Base-by-base conservation (phyloP, 108 stramenopile species). In the Cylindrotheca fusiformis region DNA sequence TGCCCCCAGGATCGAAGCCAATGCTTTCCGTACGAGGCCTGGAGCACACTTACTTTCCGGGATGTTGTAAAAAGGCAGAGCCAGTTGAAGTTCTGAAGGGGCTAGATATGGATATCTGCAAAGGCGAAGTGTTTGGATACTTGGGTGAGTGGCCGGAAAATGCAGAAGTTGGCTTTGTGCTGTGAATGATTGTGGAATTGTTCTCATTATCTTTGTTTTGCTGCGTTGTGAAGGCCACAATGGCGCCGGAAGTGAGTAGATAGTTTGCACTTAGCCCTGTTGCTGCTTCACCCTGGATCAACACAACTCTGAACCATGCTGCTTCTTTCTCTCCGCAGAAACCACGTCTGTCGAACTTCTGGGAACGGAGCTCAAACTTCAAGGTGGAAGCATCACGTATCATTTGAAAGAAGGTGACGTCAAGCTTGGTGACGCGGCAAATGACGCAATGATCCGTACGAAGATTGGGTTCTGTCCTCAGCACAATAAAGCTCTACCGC, bases 401-500 rank as follows among this genome's bases (percentile, higher is more conserved):
- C 60, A 69, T 51, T 69, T 74, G 12, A 21, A 31, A 3, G 62
- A 63, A 12, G 61, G 61, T n/a, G 33, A 66, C 18, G 19, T 1
- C 27, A 30, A 53, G 10, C 31, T 69, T 12, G 58, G 23, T 22
- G 28, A 55, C 27, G 29, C 27, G 5, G 36, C 8, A 14, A 65
- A 71, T 27, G 66, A 63, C 17, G 63, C 69, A 31, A 24, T 12
- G 32, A 81, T 87, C 59, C 79, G 87, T 20, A 32, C 44, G 1
- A 67, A 32, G 24, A 74, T 79, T 24, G 78, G 78, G 4, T 63
- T 79, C 22, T 79, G 78, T 22, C 78, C 78, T 2, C 78, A 79
- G 47, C 85, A 84, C 28, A 89, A 94, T 59, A 32, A 45, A 14
- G 74, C 82, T 6, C 61, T 94, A 18, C 80, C 84, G 28, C 75